Conservation (phyloP, 768 basidiomycete genomes). For the Kwoniella shandongensis region DNA sequence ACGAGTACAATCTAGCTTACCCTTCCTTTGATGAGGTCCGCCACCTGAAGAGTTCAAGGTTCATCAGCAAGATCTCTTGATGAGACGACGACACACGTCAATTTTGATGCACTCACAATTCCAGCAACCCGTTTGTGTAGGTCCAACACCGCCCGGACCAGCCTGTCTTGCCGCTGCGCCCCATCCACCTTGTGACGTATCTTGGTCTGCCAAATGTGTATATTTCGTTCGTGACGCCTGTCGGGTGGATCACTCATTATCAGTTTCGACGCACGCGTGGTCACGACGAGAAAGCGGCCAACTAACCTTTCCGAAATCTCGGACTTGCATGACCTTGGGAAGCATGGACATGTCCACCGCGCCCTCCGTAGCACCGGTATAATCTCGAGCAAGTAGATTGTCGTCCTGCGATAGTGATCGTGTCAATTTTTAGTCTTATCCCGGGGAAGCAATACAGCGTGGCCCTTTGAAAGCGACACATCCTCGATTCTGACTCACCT, state of each 20-base stretch:
- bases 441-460: neutral
- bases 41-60: constrained; percentile 56
- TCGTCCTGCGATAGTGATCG: constrained; percentile 63
- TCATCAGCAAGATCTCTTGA: neutral
- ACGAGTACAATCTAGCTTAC: constrained; percentile 54
- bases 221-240: constrained; percentile 72
- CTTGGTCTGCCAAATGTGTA: constrained; percentile 91
- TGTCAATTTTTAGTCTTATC: too few relatives aligned
- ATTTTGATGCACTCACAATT: constrained; percentile 58
- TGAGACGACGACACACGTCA: neutral
- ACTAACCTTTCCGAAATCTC: constrained; percentile 65
- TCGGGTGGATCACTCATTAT: neutral
- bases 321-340: constrained; percentile 95
- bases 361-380: constrained; percentile 82
- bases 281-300: neutral
- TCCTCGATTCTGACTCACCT: constrained; percentile 69
- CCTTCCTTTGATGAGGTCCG: constrained; percentile 89
- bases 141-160: constrained; percentile 35
- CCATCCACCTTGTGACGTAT: constrained; percentile 65
- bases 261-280: neutral
- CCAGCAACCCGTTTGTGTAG: constrained; percentile 69
- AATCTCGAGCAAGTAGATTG: constrained; percentile 81
- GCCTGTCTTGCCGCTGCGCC: constrained; percentile 28
- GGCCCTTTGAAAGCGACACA: neutral
- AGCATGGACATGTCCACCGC: constrained; percentile 82